A percentile compares a stretch with the other conserved stretches of the same genome.
Evolutionary conservation across 108 stramenopile genomes (phyloP).

Genomic region (Aurantiochytrium sp.): DNA sequence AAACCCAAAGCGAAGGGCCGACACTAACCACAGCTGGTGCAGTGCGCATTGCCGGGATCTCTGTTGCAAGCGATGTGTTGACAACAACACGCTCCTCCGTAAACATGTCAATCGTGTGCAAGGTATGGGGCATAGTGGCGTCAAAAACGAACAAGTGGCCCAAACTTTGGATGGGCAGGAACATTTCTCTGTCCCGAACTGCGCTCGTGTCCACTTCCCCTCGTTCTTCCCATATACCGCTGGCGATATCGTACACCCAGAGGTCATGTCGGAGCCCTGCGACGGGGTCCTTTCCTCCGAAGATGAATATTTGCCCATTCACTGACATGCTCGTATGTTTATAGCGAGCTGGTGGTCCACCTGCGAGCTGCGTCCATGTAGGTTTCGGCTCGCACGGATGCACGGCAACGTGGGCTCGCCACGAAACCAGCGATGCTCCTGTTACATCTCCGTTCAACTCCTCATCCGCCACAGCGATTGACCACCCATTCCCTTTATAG

Average conservation of each 20-base stretch:
- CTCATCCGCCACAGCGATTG: not conserved
- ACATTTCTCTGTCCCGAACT: not conserved
- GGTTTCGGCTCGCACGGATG: not conserved
- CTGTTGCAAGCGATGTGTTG: not conserved
- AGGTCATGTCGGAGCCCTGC: not conserved
- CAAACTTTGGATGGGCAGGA: not conserved
- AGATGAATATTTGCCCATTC: not conserved
- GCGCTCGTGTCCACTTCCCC: not conserved
- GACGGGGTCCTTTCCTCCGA: not conserved
- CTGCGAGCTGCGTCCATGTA: not conserved
- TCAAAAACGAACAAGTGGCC: not conserved
- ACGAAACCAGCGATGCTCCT: not conserved
- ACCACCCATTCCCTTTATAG: not conserved
- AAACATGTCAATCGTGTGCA: not conserved
- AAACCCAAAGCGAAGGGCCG: not conserved
- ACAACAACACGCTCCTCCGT: not conserved
- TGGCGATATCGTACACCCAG: not conserved
- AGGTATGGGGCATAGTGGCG: not conserved
- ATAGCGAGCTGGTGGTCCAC: not conserved
- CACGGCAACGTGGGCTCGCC: not conserved
- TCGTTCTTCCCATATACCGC: not conserved
- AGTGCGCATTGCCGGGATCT: not conserved
- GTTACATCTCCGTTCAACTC: not conserved
- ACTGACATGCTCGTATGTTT: not conserved
- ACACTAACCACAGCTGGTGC: not conserved